phyloP scores from a whole-genome alignment of 2,329 filamentous ascomycete species.

The Aspergillus ibericus region DNA sequence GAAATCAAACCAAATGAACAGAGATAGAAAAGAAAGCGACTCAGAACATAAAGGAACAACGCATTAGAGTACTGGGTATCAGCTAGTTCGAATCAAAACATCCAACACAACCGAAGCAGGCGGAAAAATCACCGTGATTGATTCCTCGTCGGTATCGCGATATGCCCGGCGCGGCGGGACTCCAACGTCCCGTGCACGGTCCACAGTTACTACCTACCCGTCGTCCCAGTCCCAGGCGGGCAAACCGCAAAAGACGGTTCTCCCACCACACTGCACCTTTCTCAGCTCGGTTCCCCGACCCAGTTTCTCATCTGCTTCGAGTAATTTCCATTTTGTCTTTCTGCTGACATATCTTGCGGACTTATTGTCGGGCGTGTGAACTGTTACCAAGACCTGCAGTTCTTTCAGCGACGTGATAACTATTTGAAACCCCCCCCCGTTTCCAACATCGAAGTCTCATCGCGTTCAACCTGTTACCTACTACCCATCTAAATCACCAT shows the following conservation, averaged over 20 bases:
- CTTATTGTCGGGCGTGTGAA: neutral
- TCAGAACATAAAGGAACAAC: neutral
- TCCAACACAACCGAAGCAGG: neutral
- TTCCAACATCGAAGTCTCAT: neutral
- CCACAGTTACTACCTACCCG: conserved; percentile 23
- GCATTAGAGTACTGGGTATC: neutral
- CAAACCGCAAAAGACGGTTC: neutral
- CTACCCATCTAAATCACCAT: conserved; percentile 50
- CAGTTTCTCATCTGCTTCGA: neutral
- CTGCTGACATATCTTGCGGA: neutral
- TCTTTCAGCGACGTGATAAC: neutral
- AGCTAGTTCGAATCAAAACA: neutral
- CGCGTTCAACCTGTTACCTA: neutral
- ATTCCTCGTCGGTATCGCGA: conserved; percentile 14
- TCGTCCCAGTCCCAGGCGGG: neutral
- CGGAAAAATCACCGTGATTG: neutral
- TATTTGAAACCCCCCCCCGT: neutral
- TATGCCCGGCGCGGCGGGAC: conserved; percentile 9
- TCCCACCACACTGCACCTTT: too few relatives aligned
- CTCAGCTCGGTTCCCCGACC: neutral
- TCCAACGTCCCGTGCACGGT: conserved; percentile 26
- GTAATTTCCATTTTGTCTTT: neutral
- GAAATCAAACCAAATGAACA: neutral
- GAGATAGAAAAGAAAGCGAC: neutral
- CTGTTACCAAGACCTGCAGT: neutral